A percentile compares a stretch with the other conserved stretches of the same genome.
phyloP scores from a whole-genome alignment of 257 asterid species.

The Fraxinus excelsior region DNA sequence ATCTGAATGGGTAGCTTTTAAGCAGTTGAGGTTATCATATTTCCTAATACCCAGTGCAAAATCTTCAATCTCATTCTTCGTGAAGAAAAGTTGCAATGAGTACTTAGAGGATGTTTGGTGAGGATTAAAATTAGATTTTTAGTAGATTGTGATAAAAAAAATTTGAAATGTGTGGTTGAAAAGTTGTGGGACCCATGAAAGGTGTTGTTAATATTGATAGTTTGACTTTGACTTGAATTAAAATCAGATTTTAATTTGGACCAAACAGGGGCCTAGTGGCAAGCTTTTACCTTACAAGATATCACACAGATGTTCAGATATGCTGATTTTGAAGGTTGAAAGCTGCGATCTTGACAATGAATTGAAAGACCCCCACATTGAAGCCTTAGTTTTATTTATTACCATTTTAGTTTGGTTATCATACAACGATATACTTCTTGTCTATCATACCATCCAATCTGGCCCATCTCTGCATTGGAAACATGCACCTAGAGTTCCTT shows the following conservation, averaged over 20 bases:
- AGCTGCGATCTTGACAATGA: background rate
- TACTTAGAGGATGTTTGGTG: no score
- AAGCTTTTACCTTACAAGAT: background rate
- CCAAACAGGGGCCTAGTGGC: no score
- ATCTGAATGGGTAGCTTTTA: constrained; percentile 5
- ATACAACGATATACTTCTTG: background rate
- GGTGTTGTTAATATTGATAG: no score
- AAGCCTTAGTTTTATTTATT: background rate
- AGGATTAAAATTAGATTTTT: no score
- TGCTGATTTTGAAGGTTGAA: background rate
- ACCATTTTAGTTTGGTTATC: background rate
- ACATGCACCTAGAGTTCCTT: background rate
- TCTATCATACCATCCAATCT: background rate
- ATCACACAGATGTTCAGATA: background rate
- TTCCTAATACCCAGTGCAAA: background rate
- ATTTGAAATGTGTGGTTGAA: no score
- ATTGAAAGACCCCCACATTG: background rate
- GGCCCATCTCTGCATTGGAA: background rate
- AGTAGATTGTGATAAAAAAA: no score
- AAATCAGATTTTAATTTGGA: no score
- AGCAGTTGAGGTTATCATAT: background rate
- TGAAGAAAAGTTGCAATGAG: background rate
- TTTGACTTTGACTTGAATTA: no score
- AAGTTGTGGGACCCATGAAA: no score
- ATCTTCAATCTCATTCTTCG: background rate